Evolutionary conservation across 2,329 filamentous ascomycete species (phyloP), one percentile per base, ranked within the genome.

Genomic region (Stachybotrys echinatus): DNA sequence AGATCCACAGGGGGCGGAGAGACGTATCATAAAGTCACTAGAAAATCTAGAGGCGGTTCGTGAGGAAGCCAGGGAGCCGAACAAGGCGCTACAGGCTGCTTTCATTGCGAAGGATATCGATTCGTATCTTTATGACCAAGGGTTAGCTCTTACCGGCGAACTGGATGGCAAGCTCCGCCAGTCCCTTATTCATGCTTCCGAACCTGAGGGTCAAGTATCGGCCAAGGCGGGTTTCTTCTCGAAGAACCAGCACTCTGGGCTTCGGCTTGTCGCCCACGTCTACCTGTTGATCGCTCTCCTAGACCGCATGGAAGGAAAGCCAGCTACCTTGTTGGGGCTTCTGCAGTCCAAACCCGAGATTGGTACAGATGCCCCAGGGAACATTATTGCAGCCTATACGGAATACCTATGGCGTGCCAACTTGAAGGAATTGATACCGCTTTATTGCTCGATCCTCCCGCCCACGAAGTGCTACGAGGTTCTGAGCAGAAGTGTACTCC

Each of bases 381-480:
- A 88, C 60, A 83, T 92, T 44, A 75, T 96, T 48, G 83, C 87
- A 1, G 85, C 83, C 4, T 97, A 97, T 64, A 87, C 95, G 49
- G 87, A 88, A 58, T 85, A 88, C 53, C 72, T 99, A 37, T 83
- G 88, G 42, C 76, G 87, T 44, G 81, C 82, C 17, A 82, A 84
- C 31, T 81, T 94, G 49, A 83, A 87, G 52, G 85, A 92, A 54
- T 72, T 94, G 40, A 87, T 96, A 49, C 92, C 94, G 1, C 74
- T 95, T 1, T 99, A 99, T 66, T 92, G 89, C 54, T 90, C 90
- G 8, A 85, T 89, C 58, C 75, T 99, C 12, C 76, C 81, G 10
- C 71, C 76, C 6, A 73, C 81, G 12, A 79, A 86, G 54, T 78
- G 80, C 53, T 84, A 90, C 57, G 79, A 84, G 49, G 85, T 86